Evolutionary conservation across 352 stramenopile genomes (phyloP).

Genomic region (Phytophthora cryptogea): DNA sequence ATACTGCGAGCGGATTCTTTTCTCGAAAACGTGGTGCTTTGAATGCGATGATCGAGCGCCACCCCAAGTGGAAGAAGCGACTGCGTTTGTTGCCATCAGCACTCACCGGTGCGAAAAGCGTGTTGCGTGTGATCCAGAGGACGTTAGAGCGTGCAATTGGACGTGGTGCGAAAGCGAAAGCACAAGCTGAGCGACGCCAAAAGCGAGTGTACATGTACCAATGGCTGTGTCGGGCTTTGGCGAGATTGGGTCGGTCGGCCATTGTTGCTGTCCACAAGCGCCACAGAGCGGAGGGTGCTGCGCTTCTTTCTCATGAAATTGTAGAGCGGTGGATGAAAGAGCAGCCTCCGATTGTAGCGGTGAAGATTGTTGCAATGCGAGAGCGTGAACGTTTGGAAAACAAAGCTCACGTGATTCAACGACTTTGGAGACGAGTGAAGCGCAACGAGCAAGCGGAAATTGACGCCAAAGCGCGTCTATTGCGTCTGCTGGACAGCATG

Average conservation of each 20-base stretch:
- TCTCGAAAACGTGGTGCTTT: conserved; percentile 5
- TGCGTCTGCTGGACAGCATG: conserved; percentile 30
- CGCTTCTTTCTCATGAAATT: conserved; percentile 12
- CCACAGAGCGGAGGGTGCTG: conserved; percentile 12
- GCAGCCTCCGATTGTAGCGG: neutral
- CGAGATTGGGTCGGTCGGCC: conserved; percentile 20
- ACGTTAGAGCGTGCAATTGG: conserved; percentile 23
- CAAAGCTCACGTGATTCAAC: conserved; percentile 28
- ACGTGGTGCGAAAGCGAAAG: conserved; percentile 10
- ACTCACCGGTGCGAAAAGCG: conserved; percentile 14
- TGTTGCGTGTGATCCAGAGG: conserved; percentile 18
- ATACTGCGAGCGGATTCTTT: conserved; percentile 9
- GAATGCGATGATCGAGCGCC: conserved; percentile 3
- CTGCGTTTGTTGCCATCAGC: conserved; percentile 12
- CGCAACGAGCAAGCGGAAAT: conserved; percentile 6
- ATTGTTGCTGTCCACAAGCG: conserved; percentile 19
- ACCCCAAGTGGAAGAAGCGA: conserved; percentile 23
- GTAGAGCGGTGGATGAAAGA: conserved; percentile 14
- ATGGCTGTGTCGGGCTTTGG: conserved; percentile 25
- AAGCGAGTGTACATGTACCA: conserved; percentile 19
- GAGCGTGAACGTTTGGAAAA: conserved; percentile 8
- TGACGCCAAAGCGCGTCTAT: conserved; percentile 35
- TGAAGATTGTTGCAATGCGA: conserved; percentile 10
- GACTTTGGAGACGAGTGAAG: conserved; percentile 27
- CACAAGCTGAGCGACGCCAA: conserved; percentile 10